Evolutionary conservation across 805 yeast species (phyloP).

Genomic region (Grigorovia transvaalensis): DNA sequence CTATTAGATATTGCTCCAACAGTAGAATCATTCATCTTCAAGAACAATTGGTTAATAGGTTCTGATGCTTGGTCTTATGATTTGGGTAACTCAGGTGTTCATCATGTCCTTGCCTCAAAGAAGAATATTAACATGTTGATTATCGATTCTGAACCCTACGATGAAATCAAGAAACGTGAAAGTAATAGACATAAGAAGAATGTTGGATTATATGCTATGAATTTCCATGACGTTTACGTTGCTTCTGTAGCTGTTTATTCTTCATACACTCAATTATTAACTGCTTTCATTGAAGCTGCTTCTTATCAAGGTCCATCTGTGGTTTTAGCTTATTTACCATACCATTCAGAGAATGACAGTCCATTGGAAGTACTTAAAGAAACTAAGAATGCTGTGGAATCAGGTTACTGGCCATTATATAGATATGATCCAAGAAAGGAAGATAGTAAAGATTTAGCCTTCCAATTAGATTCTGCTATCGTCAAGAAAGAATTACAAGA

Average conservation of each 20-base stretch:
- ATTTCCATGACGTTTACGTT: slow-evolving; percentile 78
- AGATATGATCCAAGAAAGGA: slow-evolving; percentile 59
- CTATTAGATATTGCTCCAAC: slow-evolving; percentile 33
- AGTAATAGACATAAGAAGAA: slow-evolving; percentile 49
- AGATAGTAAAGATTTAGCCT: slow-evolving; percentile 37
- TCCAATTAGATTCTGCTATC: slow-evolving; percentile 76
- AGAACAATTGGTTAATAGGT: slow-evolving; percentile 75
- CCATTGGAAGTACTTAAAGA: slow-evolving; percentile 71
- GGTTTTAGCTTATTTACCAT: slow-evolving; percentile 83
- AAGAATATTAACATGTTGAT: slow-evolving; percentile 74
- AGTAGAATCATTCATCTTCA: slow-evolving; percentile 36
- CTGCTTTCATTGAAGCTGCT: slow-evolving; percentile 85
- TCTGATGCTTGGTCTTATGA: slow-evolving; percentile 95
- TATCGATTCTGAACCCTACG: slow-evolving; percentile 74
- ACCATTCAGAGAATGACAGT: slow-evolving; percentile 49
- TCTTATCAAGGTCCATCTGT: slow-evolving; percentile 83
- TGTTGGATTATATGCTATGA: slow-evolving; percentile 90
- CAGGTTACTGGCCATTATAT: slow-evolving; percentile 96
- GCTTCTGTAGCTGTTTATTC: slow-evolving; percentile 92
- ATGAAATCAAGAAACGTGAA: slow-evolving; percentile 31
- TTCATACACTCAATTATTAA: slow-evolving; percentile 84
- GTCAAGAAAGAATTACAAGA: slow-evolving; percentile 65
- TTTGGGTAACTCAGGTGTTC: slow-evolving; percentile 84
- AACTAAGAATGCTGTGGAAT: slow-evolving; percentile 80
- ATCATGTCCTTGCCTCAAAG: slow-evolving; percentile 65